Percentiles rank a stretch among this genome's conserved stretches.
These are phyloP conservation scores for Bipolaris zeicola DNA, from an alignment of 2,329 filamentous ascomycete genomes.

Conservation along the genomic window DNA sequence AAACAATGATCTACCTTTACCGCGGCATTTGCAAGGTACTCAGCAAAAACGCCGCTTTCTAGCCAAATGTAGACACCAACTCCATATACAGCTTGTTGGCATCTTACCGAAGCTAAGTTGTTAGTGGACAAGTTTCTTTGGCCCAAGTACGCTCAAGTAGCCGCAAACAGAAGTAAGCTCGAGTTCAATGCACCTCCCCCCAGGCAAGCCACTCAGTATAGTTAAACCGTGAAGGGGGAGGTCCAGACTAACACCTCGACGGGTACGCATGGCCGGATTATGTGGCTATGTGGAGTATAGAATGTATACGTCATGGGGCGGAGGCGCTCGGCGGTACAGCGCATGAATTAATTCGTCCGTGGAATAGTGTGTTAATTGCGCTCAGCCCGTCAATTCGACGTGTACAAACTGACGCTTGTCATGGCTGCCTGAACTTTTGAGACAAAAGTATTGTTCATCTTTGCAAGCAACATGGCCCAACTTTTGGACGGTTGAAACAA, in stretches of 20 bases:
- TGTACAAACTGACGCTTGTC: background rate
- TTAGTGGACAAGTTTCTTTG: background rate
- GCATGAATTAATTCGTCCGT: background rate
- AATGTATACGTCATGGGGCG: slow-evolving; percentile 10
- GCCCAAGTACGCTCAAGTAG: slow-evolving; percentile 2
- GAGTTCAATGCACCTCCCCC: slow-evolving; percentile 1
- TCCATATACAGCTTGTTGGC: slow-evolving; percentile 2
- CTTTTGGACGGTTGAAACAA: background rate
- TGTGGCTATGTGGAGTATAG: background rate
- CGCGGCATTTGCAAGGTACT: background rate
- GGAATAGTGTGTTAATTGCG: no score
- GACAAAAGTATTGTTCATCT: background rate
- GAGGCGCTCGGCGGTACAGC: slow-evolving; percentile 7
- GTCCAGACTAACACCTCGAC: background rate
- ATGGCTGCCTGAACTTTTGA: background rate
- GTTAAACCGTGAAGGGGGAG: slow-evolving; percentile 3
- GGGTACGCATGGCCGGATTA: slow-evolving; percentile 1
- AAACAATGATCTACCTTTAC: background rate
- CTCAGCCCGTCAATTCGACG: no score
- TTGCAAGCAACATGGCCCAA: background rate
- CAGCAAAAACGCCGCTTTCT: background rate
- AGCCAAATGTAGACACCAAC: background rate
- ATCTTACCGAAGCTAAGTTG: slow-evolving; percentile 7
- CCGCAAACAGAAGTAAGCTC: background rate
- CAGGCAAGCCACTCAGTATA: slow-evolving; percentile 2